A percentile compares a stretch with the other conserved stretches of the same genome.
These are phyloP conservation scores for Candida taoyuanica DNA, from an alignment of 805 yeast species.

Conservation along the genomic window DNA sequence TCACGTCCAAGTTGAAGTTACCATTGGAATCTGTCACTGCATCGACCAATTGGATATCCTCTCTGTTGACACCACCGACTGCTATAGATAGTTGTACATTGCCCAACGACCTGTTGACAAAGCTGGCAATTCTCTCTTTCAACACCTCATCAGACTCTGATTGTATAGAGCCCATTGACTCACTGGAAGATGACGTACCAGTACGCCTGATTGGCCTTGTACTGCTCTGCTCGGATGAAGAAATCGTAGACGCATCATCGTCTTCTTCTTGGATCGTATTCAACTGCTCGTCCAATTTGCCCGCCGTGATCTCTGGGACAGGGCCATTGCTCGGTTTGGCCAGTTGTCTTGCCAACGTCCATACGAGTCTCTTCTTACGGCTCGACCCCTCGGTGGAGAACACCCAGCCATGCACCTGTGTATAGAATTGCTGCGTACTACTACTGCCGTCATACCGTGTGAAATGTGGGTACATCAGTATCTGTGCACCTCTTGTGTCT, in stretches of 20 bases:
- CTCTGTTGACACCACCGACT: conserved; percentile 46
- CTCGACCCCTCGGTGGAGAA: conserved; percentile 63
- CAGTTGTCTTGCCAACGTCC: conserved; percentile 66
- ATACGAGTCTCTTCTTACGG: conserved; percentile 64
- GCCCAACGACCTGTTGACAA: conserved; percentile 64
- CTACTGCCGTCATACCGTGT: conserved; percentile 32
- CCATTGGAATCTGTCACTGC: conserved; percentile 64
- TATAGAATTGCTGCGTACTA: conserved; percentile 40
- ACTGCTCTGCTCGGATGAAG: conserved; percentile 6
- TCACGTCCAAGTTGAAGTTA: conserved; percentile 49
- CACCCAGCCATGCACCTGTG: conserved; percentile 69
- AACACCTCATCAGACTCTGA: conserved; percentile 42
- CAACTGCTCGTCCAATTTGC: conserved; percentile 35
- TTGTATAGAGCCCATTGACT: conserved; percentile 4
- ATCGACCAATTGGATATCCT: conserved; percentile 29
- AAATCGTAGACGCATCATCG: conserved; percentile 24
- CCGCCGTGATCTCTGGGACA: conserved; percentile 25
- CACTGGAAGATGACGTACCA: conserved; percentile 10
- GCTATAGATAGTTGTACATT: conserved; percentile 49
- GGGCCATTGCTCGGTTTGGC: conserved; percentile 35
- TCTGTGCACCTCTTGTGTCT: conserved; percentile 44
- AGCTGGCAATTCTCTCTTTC: conserved; percentile 61
- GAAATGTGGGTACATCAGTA: conserved; percentile 58
- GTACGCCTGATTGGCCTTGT: conserved; percentile 6
- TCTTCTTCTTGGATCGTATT: conserved; percentile 24